phyloP scores from a whole-genome alignment of 768 basidiomycete genomes.

The Lactarius pseudohatsudake region DNA sequence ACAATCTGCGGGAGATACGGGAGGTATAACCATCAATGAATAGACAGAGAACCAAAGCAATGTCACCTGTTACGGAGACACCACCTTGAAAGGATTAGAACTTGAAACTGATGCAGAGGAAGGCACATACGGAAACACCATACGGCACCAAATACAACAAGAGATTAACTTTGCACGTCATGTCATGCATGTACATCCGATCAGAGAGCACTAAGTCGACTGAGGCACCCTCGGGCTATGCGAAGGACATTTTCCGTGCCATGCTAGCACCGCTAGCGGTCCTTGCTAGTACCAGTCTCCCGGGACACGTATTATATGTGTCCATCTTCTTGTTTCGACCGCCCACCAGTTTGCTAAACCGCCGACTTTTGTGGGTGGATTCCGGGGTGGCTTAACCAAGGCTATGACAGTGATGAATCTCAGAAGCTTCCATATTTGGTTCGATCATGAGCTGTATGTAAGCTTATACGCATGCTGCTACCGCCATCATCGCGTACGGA shows the following conservation, averaged over 20 bases:
- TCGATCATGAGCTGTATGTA: neutral
- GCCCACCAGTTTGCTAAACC: constrained; percentile 3
- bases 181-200: neutral
- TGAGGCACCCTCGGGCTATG: neutral
- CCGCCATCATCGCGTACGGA: neutral
- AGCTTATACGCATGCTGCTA: neutral
- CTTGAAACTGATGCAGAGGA: constrained; percentile 6
- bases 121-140: constrained; percentile 4
- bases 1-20: constrained; percentile 2
- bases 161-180: neutral
- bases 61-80: constrained; percentile 3
- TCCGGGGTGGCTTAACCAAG: neutral
- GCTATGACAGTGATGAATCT: neutral
- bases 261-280: neutral
- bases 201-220: neutral
- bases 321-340: neutral
- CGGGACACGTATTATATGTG: neutral
- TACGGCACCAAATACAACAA: neutral
- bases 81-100: constrained; percentile 16
- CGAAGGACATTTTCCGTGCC: neutral
- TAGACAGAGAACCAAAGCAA: neutral
- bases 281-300: neutral
- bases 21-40: constrained; percentile 4
- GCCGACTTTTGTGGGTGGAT: neutral
- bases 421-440: constrained; percentile 1